A percentile compares a stretch with the other conserved stretches of the same genome.
These are phyloP conservation scores for Pisolithus thermaeus DNA, from an alignment of 1,284 basidiomycete genomes.

Conservation along the genomic window DNA sequence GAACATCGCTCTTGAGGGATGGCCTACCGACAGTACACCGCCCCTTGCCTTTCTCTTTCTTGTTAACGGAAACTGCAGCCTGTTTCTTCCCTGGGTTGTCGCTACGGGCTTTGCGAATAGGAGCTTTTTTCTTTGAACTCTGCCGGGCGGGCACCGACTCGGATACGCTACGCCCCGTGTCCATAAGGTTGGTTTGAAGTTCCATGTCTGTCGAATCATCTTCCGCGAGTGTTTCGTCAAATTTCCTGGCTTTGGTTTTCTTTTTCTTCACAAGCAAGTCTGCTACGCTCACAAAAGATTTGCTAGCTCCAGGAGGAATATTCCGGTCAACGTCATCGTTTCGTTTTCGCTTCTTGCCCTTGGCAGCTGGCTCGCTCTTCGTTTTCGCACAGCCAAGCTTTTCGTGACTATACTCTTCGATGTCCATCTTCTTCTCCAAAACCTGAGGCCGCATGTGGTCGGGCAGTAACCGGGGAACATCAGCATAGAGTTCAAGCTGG, in stretches of 20 bases:
- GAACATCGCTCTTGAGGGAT: slow-evolving; percentile 40
- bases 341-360: slow-evolving; percentile 60
- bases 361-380: slow-evolving; percentile 30
- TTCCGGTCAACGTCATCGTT: slow-evolving; percentile 61
- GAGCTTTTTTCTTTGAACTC: slow-evolving; percentile 26
- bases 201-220: slow-evolving; percentile 60
- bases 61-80: slow-evolving; percentile 28
- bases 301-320: slow-evolving; percentile 58
- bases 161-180: slow-evolving; percentile 46
- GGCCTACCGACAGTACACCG: slow-evolving; percentile 34
- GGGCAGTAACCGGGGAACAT: slow-evolving; percentile 86
- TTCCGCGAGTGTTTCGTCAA: slow-evolving; percentile 40
- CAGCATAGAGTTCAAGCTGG: slow-evolving; percentile 86
- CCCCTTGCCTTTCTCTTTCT: slow-evolving; percentile 24
- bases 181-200: slow-evolving; percentile 44
- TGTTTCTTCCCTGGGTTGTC: slow-evolving; percentile 14
- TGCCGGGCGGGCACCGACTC: slow-evolving; percentile 27
- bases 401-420: slow-evolving; percentile 63
- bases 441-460: slow-evolving; percentile 70
- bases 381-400: slow-evolving; percentile 32
- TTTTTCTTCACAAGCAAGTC: slow-evolving; percentile 52
- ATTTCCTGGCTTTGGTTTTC: slow-evolving; percentile 35
- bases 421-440: slow-evolving; percentile 79
- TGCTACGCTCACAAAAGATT: slow-evolving; percentile 58
- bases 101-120: slow-evolving; percentile 34